Base-by-base conservation (phyloP, 148 eudicot genomes). In the Agrostemma githago region DNA sequence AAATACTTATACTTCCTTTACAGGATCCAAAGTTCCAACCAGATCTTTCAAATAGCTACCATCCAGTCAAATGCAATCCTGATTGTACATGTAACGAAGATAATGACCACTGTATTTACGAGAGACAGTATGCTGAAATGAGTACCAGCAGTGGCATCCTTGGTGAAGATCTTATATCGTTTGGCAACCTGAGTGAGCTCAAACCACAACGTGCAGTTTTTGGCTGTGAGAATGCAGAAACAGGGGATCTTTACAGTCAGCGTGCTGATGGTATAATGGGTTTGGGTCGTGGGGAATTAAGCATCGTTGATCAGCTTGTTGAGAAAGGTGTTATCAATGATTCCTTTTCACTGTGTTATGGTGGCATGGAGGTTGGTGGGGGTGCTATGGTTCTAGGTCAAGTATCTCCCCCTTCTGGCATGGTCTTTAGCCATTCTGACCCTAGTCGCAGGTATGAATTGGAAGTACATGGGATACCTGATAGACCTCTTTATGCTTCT, bases 231-330 rank as follows among this genome's bases (percentile, higher is more conserved):
- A 90, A 83, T 85, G 76, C 82, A 71, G 97, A 95, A 87, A 95
- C 97, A 14, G 98, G 98, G 34, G 92, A 89, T 72, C 88, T 95
- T n/a, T 95, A 84, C 70, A 92, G 85, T 79, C 97, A 95, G 73
- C 92, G 84, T 82, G 97, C 97, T 83, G 98, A 95, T 87, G 97
- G 98, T 67, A 92, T 95, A 72, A 92, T 95, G 97, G 97, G 98
- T 73, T 78, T 95, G 84, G 97, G 97, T 64, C 90, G 90, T 68
- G 93, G 97, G 46, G 97, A 90, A 71, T 82, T 92, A 26, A 92
- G 98, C 86, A 83, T 95, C 72, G 92, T 92, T 72, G 98, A 95
- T 81, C 98, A 95, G 72, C 96, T 95, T 76, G 93, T 90, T 87
- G 86, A 90, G 3, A 88, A 77, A 74, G 87, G 86, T 76, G 96